A percentile compares a stretch with the other conserved stretches of the same genome.
These are phyloP conservation scores for Cucurbita pepo DNA, from an alignment of 306 rosid species.

Conservation along the genomic window DNA sequence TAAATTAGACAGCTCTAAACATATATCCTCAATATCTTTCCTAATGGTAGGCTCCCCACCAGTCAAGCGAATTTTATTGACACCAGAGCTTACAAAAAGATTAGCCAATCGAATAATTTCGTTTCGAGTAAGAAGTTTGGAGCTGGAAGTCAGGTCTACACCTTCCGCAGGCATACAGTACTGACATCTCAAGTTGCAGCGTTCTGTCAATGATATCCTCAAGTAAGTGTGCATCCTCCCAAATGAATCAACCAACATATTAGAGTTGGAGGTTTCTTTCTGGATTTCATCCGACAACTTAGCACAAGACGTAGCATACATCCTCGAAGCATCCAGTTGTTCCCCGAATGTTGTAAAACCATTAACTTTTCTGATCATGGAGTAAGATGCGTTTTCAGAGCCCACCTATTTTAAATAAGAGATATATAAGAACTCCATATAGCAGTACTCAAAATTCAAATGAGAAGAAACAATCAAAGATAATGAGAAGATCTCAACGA, in stretches of 20 bases:
- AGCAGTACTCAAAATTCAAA: neutral
- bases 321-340: constrained; percentile 20
- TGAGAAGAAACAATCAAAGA: neutral
- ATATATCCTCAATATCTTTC: constrained; percentile 76
- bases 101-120: constrained; percentile 60
- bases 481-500: neutral
- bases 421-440: neutral
- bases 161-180: constrained; percentile 94
- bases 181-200: constrained; percentile 84
- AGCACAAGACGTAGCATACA: constrained; percentile 32
- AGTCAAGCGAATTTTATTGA: constrained; percentile 67
- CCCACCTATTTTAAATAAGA: constrained; percentile 22
- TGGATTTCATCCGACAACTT: constrained; percentile 25
- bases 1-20: constrained; percentile 55
- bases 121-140: constrained; percentile 36
- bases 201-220: constrained; percentile 88
- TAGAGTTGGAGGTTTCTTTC: constrained; percentile 36
- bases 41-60: constrained; percentile 93
- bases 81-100: constrained; percentile 70
- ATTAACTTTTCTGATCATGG: constrained; percentile 10
- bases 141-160: constrained; percentile 59
- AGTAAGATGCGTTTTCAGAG: constrained; percentile 16
- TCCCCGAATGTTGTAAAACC: constrained; percentile 11
- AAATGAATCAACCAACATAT: constrained; percentile 85
- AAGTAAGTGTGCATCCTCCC: constrained; percentile 84